These are phyloP conservation scores for Penicillium paradoxum DNA, from an alignment of 495 filamentous ascomycete genomes.

Conservation along the genomic window DNA sequence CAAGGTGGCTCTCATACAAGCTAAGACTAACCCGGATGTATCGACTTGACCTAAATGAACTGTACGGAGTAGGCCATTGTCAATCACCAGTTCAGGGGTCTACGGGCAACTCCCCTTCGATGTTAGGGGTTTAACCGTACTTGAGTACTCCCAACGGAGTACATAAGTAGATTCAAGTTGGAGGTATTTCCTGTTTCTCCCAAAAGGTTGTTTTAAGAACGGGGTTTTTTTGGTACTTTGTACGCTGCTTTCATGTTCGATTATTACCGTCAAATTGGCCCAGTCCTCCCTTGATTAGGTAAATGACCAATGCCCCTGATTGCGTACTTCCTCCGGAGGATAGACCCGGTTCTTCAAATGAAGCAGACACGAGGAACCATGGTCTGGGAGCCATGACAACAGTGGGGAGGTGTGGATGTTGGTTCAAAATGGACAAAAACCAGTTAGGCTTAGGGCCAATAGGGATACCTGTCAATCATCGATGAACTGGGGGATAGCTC, in stretches of 20 bases:
- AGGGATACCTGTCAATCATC: slow-evolving; percentile 27
- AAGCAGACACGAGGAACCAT: slow-evolving; percentile 26
- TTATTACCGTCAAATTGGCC: background rate
- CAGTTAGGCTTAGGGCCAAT: slow-evolving; percentile 15
- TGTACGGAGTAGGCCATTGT: slow-evolving; percentile 23
- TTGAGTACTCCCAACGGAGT: no score
- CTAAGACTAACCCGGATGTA: slow-evolving; percentile 30
- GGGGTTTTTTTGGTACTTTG: no score
- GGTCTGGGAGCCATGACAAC: slow-evolving; percentile 29
- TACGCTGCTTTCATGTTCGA: no score
- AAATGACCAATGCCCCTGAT: slow-evolving; percentile 21
- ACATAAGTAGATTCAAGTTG: no score
- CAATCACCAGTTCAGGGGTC: slow-evolving; percentile 23
- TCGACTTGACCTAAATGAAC: slow-evolving; percentile 25
- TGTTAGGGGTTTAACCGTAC: background rate
- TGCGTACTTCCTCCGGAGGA: slow-evolving; percentile 17
- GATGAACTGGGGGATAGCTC: slow-evolving; percentile 28
- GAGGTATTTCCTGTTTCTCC: no score
- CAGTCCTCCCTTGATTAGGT: slow-evolving; percentile 9
- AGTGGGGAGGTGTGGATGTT: slow-evolving; percentile 23
- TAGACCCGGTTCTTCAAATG: slow-evolving; percentile 28
- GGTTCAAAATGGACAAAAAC: background rate
- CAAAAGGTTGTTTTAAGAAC: no score
- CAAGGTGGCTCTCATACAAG: slow-evolving; percentile 26
- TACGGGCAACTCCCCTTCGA: slow-evolving; percentile 1